Conservation (phyloP, 2,329 filamentous ascomycete genomes). For the Moelleriella libera region DNA sequence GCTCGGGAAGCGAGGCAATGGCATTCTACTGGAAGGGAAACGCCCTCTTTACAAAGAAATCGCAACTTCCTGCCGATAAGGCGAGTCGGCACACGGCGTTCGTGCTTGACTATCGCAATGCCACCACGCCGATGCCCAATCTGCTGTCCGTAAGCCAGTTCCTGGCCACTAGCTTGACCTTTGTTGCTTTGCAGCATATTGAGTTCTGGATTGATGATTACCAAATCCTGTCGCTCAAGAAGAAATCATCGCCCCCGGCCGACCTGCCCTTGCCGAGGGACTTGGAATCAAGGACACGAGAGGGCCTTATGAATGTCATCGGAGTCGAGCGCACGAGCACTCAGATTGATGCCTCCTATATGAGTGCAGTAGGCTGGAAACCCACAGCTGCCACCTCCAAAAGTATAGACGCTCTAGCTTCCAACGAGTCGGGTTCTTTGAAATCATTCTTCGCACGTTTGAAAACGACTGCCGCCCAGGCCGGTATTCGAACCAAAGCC, state of each 20-base stretch:
- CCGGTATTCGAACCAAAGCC: constrained; percentile 35
- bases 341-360: constrained; percentile 83
- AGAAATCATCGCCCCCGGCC: constrained; percentile 71
- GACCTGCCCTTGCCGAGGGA: constrained; percentile 62
- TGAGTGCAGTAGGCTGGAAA: constrained; percentile 81
- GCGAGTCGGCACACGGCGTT: constrained; percentile 70
- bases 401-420: constrained; percentile 32
- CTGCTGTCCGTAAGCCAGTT: constrained; percentile 83
- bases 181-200: constrained; percentile 76
- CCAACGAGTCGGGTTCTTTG: constrained; percentile 43
- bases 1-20: constrained; percentile 85
- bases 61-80: constrained; percentile 56
- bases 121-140: constrained; percentile 73
- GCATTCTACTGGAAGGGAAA: constrained; percentile 99
- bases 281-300: constrained; percentile 69
- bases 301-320: constrained; percentile 75
- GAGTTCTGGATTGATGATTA: constrained; percentile 87
- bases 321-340: constrained; percentile 74
- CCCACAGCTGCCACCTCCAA: constrained; percentile 29
- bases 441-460: constrained; percentile 70
- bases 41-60: constrained; percentile 79
- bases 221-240: constrained; percentile 62
- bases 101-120: constrained; percentile 84
- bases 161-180: constrained; percentile 85
- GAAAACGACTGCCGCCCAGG: constrained; percentile 41